Evolutionary conservation across 2,329 filamentous ascomycete genomes (phyloP), one percentile per base, ranked within the genome.

Genomic region (Xylaria hypoxylon): DNA sequence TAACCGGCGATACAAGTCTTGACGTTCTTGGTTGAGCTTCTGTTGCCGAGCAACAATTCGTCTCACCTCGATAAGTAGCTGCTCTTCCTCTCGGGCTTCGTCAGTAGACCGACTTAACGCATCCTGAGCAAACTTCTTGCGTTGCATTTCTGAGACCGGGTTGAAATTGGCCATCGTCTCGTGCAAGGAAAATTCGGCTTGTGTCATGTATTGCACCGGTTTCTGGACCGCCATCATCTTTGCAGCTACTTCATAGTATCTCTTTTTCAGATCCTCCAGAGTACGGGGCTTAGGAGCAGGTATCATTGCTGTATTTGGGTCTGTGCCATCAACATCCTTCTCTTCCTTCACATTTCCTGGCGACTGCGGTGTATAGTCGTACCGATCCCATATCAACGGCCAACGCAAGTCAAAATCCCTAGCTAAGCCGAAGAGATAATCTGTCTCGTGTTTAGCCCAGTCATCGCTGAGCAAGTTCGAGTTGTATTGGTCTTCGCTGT

Each of bases 391-490:
- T 67, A 99, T 92, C 17, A 98, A 79, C 3, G 95, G 87, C 94
- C 96, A 99, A 71, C 96, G 90, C 67, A 97, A 85, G 75, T 97
- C 93, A 76, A 90, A 97, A 52, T 94, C 91, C 64, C 86, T 86
- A 15, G 89, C 92, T 40, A 95, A 78, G 2, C 87, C 83, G 77
- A 98, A 86, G 69, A 99, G 80, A 76, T 97, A 97, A 77, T 97
- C 94, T 8, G 96, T 99, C 80, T 99, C 96, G 73, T 96, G 91
- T 75, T 91, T 93, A 15, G 92, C 90, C 96, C 96, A 99, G 72
- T 95, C 90, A 15, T 88, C 83, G 75, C 85, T 91, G 72, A 89
- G 86, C 57, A 99, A 80, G 68, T 91, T 88, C 64, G 88, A 85
- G 67, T 90, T 87, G 80, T 99, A 99, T 77, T 97, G 91, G 69